Percentiles rank a stretch among this genome's conserved stretches.
These are phyloP conservation scores for Quercus aquifolioides DNA, from an alignment of 306 rosid species.

Conservation along the genomic window DNA sequence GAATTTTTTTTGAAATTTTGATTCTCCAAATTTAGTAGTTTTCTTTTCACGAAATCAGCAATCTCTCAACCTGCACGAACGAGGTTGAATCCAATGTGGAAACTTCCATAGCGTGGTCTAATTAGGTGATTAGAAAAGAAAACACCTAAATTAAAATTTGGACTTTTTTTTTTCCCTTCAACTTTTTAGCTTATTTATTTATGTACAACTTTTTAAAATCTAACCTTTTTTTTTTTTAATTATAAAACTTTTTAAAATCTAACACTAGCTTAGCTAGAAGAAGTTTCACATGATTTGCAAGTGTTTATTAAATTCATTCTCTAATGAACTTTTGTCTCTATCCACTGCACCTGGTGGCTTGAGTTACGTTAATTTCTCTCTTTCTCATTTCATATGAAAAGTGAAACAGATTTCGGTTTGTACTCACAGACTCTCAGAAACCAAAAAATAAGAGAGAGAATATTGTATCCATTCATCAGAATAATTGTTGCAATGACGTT, in stretches of 20 bases:
- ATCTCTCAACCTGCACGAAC: neutral
- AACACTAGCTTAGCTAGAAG: too few relatives aligned
- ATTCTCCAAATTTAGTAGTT: conserved; percentile 26
- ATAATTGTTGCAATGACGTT: neutral
- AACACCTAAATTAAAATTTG: too few relatives aligned
- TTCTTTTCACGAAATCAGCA: neutral
- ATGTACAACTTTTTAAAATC: too few relatives aligned
- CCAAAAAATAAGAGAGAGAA: neutral
- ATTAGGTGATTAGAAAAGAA: too few relatives aligned
- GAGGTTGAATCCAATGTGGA: neutral
- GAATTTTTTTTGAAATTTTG: conserved; percentile 32
- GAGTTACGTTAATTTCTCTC: neutral
- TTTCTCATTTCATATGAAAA: conserved; percentile 13
- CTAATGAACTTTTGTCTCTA: neutral
- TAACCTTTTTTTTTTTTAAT: too few relatives aligned
- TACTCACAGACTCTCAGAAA: neutral
- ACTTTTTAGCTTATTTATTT: too few relatives aligned
- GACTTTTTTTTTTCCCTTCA: too few relatives aligned
- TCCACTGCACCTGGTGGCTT: neutral
- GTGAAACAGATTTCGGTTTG: neutral
- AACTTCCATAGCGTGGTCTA: neutral
- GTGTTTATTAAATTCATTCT: too few relatives aligned
- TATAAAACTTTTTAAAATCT: too few relatives aligned
- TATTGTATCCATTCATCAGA: neutral
- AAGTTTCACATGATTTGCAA: too few relatives aligned